Evolutionary conservation across 1,139 yeast species (phyloP), one percentile per base, ranked within the genome.

Genomic region (Lodderomyces jiufengensis): DNA sequence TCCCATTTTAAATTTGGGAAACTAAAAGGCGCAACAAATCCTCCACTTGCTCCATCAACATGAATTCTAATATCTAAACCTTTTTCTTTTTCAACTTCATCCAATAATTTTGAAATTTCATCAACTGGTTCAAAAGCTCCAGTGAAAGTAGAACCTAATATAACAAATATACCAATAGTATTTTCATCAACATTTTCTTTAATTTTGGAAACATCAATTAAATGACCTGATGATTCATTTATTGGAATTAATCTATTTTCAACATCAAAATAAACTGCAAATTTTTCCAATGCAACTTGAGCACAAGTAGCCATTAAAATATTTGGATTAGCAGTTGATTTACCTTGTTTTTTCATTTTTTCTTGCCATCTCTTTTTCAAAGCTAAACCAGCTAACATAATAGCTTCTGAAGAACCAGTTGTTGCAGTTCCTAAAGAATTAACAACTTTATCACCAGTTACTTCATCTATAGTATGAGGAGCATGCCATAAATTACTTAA

Each of bases 31-130:
- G 95, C 95, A 26, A 86, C 76, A 54, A 88, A 78, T 1, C 84
- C 97, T 39, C 97, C 97, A 30, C 88, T 78, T 1, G 97, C 97
- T 46, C 94, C 97, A 58, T 88, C 97, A 27, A 88, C 94, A 55
- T 88, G 97, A 53, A 88, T 87, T 38, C 94, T 87, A 36, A 85
- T 63, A 50, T 74, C 75, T 43, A 67, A 48, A 3, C 95, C 95
- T 5, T 73, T 79, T 54, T 84, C 83, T 43, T 67, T 59, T 55
- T 88, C 80, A 46, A 77, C 73, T 39, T 80, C 76, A 55, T 84
- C 92, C 44, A 88, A 68, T 18, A 82, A 61, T 12, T 73, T 57
- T 30, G 77, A 61, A 31, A 87, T 79, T 25, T 66, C 65, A 43
- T 65, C 71, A 31, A 88, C 92, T 37, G 85, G 78, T 57, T 88